A percentile compares a stretch with the other conserved stretches of the same genome.
Evolutionary conservation across 768 basidiomycete genomes (phyloP).

Genomic region (Aureoboletus auriporus): DNA sequence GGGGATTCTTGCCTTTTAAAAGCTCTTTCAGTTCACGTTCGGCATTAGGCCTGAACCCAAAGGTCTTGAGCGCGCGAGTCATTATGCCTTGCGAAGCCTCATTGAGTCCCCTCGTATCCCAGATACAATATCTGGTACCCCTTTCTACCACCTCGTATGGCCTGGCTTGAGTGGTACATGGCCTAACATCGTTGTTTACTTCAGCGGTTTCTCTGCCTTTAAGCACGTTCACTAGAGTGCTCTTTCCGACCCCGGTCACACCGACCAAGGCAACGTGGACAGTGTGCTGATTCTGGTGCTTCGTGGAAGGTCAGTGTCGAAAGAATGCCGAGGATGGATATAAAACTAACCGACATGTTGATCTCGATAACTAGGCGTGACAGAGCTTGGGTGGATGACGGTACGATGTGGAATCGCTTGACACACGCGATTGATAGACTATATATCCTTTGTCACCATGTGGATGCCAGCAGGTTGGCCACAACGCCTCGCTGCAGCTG

Average conservation of each 20-base stretch:
- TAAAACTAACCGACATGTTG: constrained; percentile 17
- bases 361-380: neutral
- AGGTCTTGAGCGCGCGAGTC: neutral
- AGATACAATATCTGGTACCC: constrained; percentile 10
- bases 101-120: constrained; percentile 25
- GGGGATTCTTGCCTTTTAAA: constrained; percentile 9
- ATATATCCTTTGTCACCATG: constrained; percentile 9
- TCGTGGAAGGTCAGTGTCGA: neutral
- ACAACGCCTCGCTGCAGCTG: neutral
- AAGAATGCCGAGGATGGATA: neutral
- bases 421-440: neutral
- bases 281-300: constrained; percentile 1
- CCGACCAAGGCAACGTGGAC: constrained; percentile 21
- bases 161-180: constrained; percentile 13
- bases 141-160: constrained; percentile 9
- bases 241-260: constrained; percentile 23
- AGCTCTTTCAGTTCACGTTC: constrained; percentile 16
- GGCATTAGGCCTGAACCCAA: constrained; percentile 9
- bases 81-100: constrained; percentile 10
- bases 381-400: neutral
- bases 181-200: constrained; percentile 15
- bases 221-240: constrained; percentile 26
- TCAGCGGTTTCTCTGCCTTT: constrained; percentile 8
- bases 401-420: neutral
- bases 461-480: constrained; percentile 15